A percentile compares a stretch with the other conserved stretches of the same genome.
phyloP scores from a whole-genome alignment of 148 eudicot species.

The Silene conica region DNA sequence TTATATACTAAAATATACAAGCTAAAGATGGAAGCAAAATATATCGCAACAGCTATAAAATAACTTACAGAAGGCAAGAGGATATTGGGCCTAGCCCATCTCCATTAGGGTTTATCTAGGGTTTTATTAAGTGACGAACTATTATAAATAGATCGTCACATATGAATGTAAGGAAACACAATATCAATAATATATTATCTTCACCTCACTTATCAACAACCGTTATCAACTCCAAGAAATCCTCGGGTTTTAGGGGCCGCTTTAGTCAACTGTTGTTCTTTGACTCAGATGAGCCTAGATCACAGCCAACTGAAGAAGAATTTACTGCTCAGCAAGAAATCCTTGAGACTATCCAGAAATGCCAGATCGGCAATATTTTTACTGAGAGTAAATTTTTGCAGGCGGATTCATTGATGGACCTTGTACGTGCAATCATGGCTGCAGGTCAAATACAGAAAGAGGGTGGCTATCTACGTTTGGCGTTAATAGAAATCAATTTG shows the following conservation, averaged over 20 bases:
- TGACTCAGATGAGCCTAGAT: conserved; percentile 75
- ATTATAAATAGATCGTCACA: too few relatives aligned
- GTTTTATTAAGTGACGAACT: too few relatives aligned
- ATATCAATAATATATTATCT: conserved; percentile 45
- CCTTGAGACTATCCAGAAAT: conserved; percentile 67
- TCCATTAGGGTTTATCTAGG: too few relatives aligned
- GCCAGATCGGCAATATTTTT: conserved; percentile 79
- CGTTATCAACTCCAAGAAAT: conserved; percentile 52
- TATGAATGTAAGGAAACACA: too few relatives aligned
- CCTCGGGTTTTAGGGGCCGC: conserved; percentile 86
- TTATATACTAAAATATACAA: too few relatives aligned
- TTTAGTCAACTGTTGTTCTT: conserved; percentile 79
- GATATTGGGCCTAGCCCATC: too few relatives aligned
- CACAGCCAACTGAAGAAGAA: conserved; percentile 79
- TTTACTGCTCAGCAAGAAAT: conserved; percentile 75
- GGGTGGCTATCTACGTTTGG: conserved; percentile 40
- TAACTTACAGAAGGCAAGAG: too few relatives aligned
- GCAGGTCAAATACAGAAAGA: conserved; percentile 61
- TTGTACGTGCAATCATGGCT: conserved; percentile 70
- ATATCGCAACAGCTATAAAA: too few relatives aligned
- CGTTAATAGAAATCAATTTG: too few relatives aligned
- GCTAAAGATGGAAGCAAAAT: too few relatives aligned
- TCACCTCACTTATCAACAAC: conserved; percentile 40
- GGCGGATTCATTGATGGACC: conserved; percentile 77
- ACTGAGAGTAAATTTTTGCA: conserved; percentile 91